Evolutionary conservation across 2,329 filamentous ascomycete genomes (phyloP).

Genomic region (Didymella sp.): DNA sequence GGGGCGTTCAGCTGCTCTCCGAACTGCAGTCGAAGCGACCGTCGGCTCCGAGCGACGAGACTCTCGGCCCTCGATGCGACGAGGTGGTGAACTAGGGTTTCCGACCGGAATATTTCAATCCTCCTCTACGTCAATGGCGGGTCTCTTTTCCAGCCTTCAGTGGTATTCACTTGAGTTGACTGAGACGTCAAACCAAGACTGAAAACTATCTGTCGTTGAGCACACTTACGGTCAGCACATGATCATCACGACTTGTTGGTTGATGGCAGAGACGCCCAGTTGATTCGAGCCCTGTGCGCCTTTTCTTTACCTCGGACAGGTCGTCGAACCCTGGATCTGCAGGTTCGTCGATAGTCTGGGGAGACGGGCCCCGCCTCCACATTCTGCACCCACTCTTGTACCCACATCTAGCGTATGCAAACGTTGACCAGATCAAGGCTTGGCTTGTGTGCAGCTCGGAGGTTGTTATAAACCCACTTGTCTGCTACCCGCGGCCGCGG

Average conservation of each 20-base stretch:
- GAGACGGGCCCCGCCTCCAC: constrained; percentile 13
- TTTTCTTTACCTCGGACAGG: background rate
- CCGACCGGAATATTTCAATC: constrained; percentile 9
- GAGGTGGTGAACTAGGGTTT: background rate
- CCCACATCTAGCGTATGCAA: constrained; percentile 10
- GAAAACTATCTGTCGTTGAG: too few relatives aligned
- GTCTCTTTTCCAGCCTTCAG: background rate
- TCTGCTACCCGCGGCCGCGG: background rate
- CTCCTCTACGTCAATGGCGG: constrained; percentile 10
- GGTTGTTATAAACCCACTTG: constrained; percentile 9
- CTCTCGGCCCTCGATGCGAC: constrained; percentile 16
- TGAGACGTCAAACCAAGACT: background rate
- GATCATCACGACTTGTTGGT: background rate
- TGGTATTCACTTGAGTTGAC: too few relatives aligned
- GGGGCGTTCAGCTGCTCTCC: background rate
- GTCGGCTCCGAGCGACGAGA: constrained; percentile 1
- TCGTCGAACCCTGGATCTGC: constrained; percentile 8
- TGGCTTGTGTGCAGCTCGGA: constrained; percentile 12
- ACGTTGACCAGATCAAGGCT: constrained; percentile 9
- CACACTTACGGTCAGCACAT: background rate
- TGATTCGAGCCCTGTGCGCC: background rate
- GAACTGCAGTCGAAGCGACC: background rate
- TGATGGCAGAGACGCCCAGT: too few relatives aligned
- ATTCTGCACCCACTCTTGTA: constrained; percentile 12
- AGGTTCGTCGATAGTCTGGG: constrained; percentile 1